Conservation (phyloP, 805 yeast species). For the Candida ficus region DNA sequence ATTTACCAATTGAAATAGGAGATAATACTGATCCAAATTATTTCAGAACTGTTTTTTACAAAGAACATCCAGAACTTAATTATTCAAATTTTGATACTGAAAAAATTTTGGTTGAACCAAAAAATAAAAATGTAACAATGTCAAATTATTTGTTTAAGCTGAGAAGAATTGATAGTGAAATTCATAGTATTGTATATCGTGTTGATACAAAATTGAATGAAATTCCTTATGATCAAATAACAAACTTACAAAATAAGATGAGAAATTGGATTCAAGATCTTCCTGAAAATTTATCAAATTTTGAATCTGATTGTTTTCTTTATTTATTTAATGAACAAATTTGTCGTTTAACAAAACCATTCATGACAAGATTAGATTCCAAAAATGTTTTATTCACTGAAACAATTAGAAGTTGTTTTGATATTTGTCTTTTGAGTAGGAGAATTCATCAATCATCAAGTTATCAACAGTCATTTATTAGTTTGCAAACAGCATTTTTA, state of each 20-base stretch:
- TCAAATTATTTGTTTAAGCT: constrained; percentile 1
- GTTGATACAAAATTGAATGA: constrained; percentile 2
- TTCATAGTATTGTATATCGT: constrained; percentile 1
- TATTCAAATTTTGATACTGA: neutral
- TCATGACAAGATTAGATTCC: constrained; percentile 1
- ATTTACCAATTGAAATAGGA: constrained; percentile 1
- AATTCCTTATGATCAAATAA: neutral
- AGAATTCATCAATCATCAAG: constrained; percentile 3
- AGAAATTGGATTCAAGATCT: neutral
- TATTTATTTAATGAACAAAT: constrained; percentile 4
- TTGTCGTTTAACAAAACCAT: constrained; percentile 2
- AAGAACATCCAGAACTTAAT: neutral
- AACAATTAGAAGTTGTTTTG: constrained; percentile 3
- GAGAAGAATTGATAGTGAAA: constrained; percentile 3
- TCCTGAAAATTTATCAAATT: constrained; percentile 1
- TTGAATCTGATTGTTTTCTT: constrained; percentile 2
- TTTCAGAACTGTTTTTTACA: neutral
- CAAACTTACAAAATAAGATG: constrained; percentile 1
- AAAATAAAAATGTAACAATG: constrained; percentile 1
- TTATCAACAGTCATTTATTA: constrained; percentile 2
- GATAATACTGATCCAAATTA: neutral
- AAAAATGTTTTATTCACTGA: constrained; percentile 1
- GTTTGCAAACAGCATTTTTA: constrained; percentile 3
- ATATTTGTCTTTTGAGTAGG: constrained; percentile 4
- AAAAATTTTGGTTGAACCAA: neutral